Percentiles rank a stretch among this genome's conserved stretches.
These are phyloP conservation scores for Sclerotinia spermophila DNA, from an alignment of 2,329 filamentous ascomycete genomes.

Conservation along the genomic window DNA sequence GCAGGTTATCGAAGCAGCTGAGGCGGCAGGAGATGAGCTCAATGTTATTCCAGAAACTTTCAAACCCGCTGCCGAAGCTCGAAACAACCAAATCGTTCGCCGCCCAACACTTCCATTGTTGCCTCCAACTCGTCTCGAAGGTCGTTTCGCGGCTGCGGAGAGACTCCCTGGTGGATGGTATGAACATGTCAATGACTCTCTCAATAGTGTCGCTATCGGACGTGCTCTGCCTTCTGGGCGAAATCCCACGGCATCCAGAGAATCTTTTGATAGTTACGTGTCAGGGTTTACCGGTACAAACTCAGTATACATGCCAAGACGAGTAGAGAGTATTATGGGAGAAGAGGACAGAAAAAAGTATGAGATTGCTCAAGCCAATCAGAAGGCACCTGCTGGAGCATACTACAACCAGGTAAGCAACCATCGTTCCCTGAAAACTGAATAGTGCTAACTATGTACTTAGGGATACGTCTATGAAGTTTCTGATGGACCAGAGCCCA, in stretches of 20 bases:
- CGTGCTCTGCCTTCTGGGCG: conserved; percentile 25
- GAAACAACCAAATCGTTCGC: conserved; percentile 43
- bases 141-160: conserved; percentile 71
- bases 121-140: conserved; percentile 71
- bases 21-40: conserved; percentile 77
- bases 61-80: conserved; percentile 54
- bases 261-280: conserved; percentile 64
- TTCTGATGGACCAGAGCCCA: conserved; percentile 44
- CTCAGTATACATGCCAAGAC: conserved; percentile 65
- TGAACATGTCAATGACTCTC: conserved; percentile 64
- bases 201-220: conserved; percentile 52
- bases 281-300: conserved; percentile 55
- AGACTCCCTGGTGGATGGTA: conserved; percentile 67
- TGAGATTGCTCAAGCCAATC: conserved; percentile 60
- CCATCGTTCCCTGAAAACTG: too few species aligned
- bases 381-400: conserved; percentile 40
- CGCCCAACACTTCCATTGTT: conserved; percentile 58
- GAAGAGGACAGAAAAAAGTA: conserved; percentile 74
- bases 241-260: conserved; percentile 49
- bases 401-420: conserved; percentile 30
- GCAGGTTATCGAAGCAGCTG: conserved; percentile 79
- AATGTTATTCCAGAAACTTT: conserved; percentile 89
- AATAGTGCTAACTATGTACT: conserved; percentile 22
- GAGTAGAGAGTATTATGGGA: conserved; percentile 63
- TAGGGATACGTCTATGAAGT: conserved; percentile 50